Evolutionary conservation across 805 yeast genomes (phyloP), one percentile per base, ranked within the genome.

Genomic region (Kockiozyma suomiensis): DNA sequence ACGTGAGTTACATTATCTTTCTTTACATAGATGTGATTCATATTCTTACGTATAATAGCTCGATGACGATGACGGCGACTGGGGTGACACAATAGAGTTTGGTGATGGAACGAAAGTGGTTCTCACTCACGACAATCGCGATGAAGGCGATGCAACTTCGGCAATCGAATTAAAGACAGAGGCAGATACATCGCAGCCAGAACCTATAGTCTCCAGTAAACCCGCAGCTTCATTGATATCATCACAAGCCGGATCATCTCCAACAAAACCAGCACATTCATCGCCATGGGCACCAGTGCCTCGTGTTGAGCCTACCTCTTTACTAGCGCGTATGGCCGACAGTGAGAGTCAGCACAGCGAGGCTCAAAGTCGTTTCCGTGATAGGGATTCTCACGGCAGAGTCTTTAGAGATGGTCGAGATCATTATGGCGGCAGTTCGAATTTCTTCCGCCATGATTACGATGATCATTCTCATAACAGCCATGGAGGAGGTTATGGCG

Each of bases 11-110:
- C n/a, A n/a, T n/a, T n/a, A 1, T 48, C 4, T 2, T 13, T 40
- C 46, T 15, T 50, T 42, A 42, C 4, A 7, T 17, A 1, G 8
- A 17, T 19, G 12, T 30, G 15, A 10, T 8, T 4, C 15, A 28
- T 1, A 12, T 17, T n/a, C 58, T 54, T 23, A 53, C 38, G 2
- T 23, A 28, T 37, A 6, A 15, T 40, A 71, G 49, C 50, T 30
- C 6, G 74, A 73, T 40, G 77, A 74, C 47, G 77, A 74, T 46
- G 78, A 74, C 50, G 78, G 68, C 53, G 73, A 70, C 41, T 65
- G 65, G 67, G 73, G 70, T 35, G 68, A 66, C 30, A 66, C 69
- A 5, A 58, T 66, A 25, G 69, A 66, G 41, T 66, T 66, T 51
- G 69, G 65, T 5, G 69, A 66, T 35, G 69, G 69, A 12, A 66